Base-by-base conservation (phyloP, 768 basidiomycete genomes). In the Trametes maxima region DNA sequence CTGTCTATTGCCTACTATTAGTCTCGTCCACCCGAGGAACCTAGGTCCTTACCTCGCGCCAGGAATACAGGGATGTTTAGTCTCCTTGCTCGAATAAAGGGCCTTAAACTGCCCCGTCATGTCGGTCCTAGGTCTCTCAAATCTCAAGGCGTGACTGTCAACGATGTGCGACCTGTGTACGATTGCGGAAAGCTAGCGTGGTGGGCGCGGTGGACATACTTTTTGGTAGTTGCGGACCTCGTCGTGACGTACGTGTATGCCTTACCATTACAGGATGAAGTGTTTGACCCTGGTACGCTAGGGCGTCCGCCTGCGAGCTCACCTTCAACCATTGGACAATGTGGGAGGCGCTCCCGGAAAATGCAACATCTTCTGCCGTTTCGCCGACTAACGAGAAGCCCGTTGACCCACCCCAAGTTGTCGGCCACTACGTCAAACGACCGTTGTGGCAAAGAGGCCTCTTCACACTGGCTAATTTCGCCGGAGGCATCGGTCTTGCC, bases 141-240 rank as follows among this genome's bases (percentile, higher is more conserved):
- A 17, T 43, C 52, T 6, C 59, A 65, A 36, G 60, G 60, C 2
- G 22, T 65, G 12, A 52, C 35, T 16, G 36, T 65, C 12, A 53
- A 64, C 24, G 40, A 60, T 8, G 51, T 53, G n/a, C 36, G 43
- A 37, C 71, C 69, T 2, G 45, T 72, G 1, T 70, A 69, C 49
- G 68, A 70, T 14, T 56, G 62, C 25, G 57, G 53, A 10, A 69
- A 55, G 36, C 61, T 69, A 19, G 64, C 68, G 8, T 68, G 69
- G 69, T 70, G 66, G 67, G 63, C 65, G 37, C 54, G 65, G 16
- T 72, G 67, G 65, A 69, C 69, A 6, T 69, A 63, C 42, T 56
- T 65, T 43, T 52, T 72, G n/a, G 65, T 69, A 11, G 42, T 55
- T 1, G 62, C 65, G 16, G 67, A 70, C 45, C 22, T 70, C 28